Conservation (phyloP, 371 early-diverging fungal species). For the Lichtheimia hyalospora region DNA sequence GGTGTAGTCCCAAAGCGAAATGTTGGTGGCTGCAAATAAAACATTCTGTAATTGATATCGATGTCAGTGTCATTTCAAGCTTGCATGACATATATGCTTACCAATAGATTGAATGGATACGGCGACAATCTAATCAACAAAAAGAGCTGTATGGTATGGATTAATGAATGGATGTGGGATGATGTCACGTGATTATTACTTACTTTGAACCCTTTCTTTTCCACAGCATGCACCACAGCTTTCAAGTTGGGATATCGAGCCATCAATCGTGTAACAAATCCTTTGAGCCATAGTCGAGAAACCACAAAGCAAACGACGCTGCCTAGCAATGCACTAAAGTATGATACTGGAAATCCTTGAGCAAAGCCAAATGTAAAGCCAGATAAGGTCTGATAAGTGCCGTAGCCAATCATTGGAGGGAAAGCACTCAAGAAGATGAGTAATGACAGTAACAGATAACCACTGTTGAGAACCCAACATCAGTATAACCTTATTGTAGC, state of each 20-base stretch:
- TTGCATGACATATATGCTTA: slow-evolving; percentile 5
- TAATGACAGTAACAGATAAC: slow-evolving; percentile 37
- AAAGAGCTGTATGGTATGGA: slow-evolving; percentile 45
- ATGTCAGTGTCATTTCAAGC: background rate
- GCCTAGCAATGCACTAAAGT: slow-evolving; percentile 58
- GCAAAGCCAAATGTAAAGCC: slow-evolving; percentile 70
- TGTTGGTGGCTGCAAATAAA: slow-evolving; percentile 63
- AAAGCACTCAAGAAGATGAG: slow-evolving; percentile 61
- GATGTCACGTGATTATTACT: background rate
- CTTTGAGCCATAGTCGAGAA: slow-evolving; percentile 54
- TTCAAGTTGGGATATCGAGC: slow-evolving; percentile 54
- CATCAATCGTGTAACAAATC: slow-evolving; percentile 51
- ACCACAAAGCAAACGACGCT: slow-evolving; percentile 60
- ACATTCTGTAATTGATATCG: slow-evolving; percentile 43
- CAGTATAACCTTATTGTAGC: background rate
- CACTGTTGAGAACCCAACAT: slow-evolving; percentile 19
- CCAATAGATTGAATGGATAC: slow-evolving; percentile 74
- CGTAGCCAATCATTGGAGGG: slow-evolving; percentile 71
- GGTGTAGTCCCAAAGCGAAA: slow-evolving; percentile 53
- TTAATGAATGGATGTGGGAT: background rate
- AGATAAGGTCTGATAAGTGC: slow-evolving; percentile 61
- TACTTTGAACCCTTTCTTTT: slow-evolving; percentile 72
- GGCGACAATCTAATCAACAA: slow-evolving; percentile 74
- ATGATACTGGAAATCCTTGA: slow-evolving; percentile 60
- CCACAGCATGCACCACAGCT: slow-evolving; percentile 63